phyloP scores from a whole-genome alignment of 2,329 filamentous ascomycete genomes.

The Gnomoniopsis smithogilvyi region DNA sequence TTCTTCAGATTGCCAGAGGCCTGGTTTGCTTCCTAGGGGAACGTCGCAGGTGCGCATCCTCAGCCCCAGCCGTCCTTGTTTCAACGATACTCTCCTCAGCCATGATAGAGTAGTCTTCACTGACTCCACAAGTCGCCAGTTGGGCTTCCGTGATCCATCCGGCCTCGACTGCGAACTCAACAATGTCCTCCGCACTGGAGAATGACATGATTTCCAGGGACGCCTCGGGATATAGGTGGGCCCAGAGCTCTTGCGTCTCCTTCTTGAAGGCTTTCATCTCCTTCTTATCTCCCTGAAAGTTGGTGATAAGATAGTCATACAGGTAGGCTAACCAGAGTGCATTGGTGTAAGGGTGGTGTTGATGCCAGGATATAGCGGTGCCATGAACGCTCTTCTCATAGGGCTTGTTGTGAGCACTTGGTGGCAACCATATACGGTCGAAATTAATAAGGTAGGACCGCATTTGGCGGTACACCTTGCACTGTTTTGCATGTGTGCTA shows the following conservation, averaged over 20 bases:
- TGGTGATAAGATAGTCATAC: slow-evolving; percentile 48
- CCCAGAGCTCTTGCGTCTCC: slow-evolving; percentile 51
- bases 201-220: slow-evolving; percentile 46
- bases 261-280: slow-evolving; percentile 44
- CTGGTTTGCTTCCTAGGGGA: slow-evolving; percentile 17
- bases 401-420: slow-evolving; percentile 42
- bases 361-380: slow-evolving; percentile 48
- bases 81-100: slow-evolving; percentile 22
- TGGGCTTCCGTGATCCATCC: slow-evolving; percentile 56
- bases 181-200: slow-evolving; percentile 52
- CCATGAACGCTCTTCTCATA: slow-evolving; percentile 45
- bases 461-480: slow-evolving; percentile 61
- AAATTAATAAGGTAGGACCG: slow-evolving; percentile 52
- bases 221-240: slow-evolving; percentile 50
- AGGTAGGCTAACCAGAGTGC: slow-evolving; percentile 64
- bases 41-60: slow-evolving; percentile 13
- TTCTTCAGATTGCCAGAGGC: slow-evolving; percentile 2
- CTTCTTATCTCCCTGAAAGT: slow-evolving; percentile 45
- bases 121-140: slow-evolving; percentile 28
- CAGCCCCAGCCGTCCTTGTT: slow-evolving; percentile 3
- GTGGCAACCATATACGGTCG: slow-evolving; percentile 47
- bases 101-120: slow-evolving; percentile 12
- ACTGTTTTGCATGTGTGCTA: slow-evolving; percentile 58
- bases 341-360: slow-evolving; percentile 59
- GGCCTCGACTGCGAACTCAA: slow-evolving; percentile 54